Evolutionary conservation across 2,329 filamentous ascomycete genomes (phyloP).

Genomic region (Tolypocladium sp.): DNA sequence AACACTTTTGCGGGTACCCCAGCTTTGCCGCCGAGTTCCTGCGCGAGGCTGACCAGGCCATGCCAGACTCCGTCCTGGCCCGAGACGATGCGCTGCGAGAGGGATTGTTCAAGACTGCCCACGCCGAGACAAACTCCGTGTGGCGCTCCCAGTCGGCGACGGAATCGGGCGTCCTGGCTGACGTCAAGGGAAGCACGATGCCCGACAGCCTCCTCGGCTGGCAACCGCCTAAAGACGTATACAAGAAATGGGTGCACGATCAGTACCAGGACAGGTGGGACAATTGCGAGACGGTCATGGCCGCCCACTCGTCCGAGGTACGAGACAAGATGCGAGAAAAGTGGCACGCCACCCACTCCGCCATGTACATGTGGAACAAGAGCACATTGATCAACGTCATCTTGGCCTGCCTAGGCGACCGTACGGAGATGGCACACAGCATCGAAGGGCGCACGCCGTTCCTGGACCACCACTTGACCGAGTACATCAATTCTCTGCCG

Average conservation of each 20-base stretch:
- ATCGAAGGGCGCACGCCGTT: slow-evolving; percentile 26
- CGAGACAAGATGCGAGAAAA: not conserved
- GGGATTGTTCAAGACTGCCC: not conserved
- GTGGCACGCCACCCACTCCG: slow-evolving; percentile 4
- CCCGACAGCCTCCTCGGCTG: not conserved
- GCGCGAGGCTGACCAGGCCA: slow-evolving; percentile 34
- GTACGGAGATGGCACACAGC: slow-evolving; percentile 25
- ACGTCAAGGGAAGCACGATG: not conserved
- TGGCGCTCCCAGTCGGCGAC: not conserved
- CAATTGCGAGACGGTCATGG: not conserved
- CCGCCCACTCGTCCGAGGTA: not conserved
- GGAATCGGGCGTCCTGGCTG: not conserved
- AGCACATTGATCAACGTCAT: slow-evolving; percentile 15
- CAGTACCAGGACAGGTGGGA: not conserved
- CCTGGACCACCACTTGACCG: slow-evolving; percentile 14
- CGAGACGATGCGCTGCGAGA: not conserved
- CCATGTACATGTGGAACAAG: slow-evolving; percentile 4
- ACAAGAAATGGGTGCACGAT: not conserved
- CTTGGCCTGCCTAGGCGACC: slow-evolving; percentile 21
- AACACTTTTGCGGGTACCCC: slow-evolving; percentile 44
- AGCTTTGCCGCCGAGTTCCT: slow-evolving; percentile 36
- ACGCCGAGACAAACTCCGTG: not conserved
- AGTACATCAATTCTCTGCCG: slow-evolving; percentile 6
- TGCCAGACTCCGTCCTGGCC: slow-evolving; percentile 14
- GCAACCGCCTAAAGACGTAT: not conserved